phyloP scores from a whole-genome alignment of 1,139 yeast species.

The Martiniozyma asiatica region DNA sequence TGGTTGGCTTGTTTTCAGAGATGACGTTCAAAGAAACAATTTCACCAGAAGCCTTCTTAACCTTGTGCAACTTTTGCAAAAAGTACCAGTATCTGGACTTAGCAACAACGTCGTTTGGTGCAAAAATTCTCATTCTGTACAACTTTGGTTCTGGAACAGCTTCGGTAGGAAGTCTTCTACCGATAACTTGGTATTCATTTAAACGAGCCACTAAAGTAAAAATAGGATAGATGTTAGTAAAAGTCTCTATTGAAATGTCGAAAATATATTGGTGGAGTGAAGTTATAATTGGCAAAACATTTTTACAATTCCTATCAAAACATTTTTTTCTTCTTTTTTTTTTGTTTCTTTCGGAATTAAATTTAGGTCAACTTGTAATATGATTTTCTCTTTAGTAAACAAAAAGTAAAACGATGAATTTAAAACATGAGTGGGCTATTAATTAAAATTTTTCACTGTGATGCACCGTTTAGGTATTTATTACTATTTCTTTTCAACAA shows the following conservation, averaged over 20 bases:
- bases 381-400: too few species aligned
- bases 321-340: too few species aligned
- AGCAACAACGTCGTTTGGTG: slow-evolving; percentile 98
- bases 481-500: too few species aligned
- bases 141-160: slow-evolving; percentile 99
- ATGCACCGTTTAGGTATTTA: background rate
- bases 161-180: slow-evolving; percentile 99
- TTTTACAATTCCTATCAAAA: too few species aligned
- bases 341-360: too few species aligned
- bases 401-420: background rate
- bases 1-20: slow-evolving; percentile 94
- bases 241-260: background rate
- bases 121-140: slow-evolving; percentile 99
- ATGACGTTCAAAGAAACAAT: slow-evolving; percentile 86
- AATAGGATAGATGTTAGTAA: slow-evolving; percentile 9
- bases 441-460: background rate
- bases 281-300: too few species aligned
- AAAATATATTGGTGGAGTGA: background rate
- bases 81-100: slow-evolving; percentile 99
- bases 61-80: slow-evolving; percentile 98
- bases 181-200: slow-evolving; percentile 99
- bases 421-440: slow-evolving; percentile 1
- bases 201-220: slow-evolving; percentile 39
- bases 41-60: slow-evolving; percentile 99
- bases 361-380: too few species aligned